Base-by-base conservation (phyloP, 1,284 basidiomycete genomes). In the Trichosporon sp. region DNA sequence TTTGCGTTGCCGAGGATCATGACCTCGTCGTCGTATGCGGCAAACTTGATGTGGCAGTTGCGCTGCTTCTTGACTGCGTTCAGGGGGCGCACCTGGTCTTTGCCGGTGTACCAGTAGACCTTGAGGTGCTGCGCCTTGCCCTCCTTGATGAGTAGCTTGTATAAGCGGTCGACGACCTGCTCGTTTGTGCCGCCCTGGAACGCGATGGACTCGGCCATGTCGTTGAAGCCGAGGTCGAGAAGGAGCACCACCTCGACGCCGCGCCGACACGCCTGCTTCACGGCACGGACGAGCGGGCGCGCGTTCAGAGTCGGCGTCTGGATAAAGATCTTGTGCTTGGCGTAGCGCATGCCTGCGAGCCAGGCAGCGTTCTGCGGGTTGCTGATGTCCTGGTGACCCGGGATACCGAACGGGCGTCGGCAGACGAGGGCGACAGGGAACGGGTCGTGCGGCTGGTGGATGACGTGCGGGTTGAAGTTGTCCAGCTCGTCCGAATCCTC, bases 101-200 rank as follows among this genome's bases (percentile, higher is more conserved):
- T 70, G 48, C 63, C 69, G 38, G 71, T 69, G 68, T 72, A 90
- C 89, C 90, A 92, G 80, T 89, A 91, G 26, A 91, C 89, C 75
- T 89, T 87, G 59, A 93, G 85, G 71, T 85, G 84, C 72, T 86
- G 76, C 74, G 88, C 87, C 74, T 88, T 88, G 68, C 86, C 85
- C 35, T 85, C 85, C 26, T 84, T 82, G 26, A 76, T 77, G 16
- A 92, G 85, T 67, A 84, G 84, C 63, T 85, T 86, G 83, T 89
- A 92, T 85, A 93, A 87, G 40, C 85, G 85, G 70, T 88, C 86
- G 31, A 89, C 89, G 14, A 93, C 90, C 80, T 91, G 87, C 78
- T 91, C 91, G 80, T 93, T 93, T 19, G 90, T 92, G 0, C 91
- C 91, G 16, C 92, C 92, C 80, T 93, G 91, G 80, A 89, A 89